Percentiles rank a stretch among this genome's conserved stretches.
phyloP scores from a whole-genome alignment of 768 basidiomycete species.

The Pleurotus tuoliensis region DNA sequence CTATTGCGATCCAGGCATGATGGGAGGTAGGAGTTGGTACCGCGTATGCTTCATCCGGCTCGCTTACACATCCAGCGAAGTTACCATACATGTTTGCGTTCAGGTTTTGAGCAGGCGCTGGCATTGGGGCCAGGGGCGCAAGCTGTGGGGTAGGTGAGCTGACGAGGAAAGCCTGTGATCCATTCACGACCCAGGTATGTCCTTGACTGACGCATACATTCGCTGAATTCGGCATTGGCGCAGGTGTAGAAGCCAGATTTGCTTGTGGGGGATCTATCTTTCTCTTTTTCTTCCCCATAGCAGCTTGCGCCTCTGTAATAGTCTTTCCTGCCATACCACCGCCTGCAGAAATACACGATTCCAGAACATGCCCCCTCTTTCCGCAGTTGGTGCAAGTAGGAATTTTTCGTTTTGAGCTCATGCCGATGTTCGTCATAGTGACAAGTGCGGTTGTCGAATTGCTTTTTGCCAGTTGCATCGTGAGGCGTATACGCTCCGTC shows the following conservation, averaged over 20 bases:
- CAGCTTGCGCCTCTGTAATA: neutral
- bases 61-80: neutral
- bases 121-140: neutral
- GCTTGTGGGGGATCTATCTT: neutral
- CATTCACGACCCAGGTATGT: neutral
- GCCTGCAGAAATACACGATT: conserved; percentile 8
- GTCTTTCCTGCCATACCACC: conserved; percentile 11
- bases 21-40: too few species aligned
- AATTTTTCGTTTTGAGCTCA: neutral
- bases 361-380: neutral
- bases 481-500: neutral
- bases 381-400: conserved; percentile 7
- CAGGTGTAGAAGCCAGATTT: neutral
- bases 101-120: neutral
- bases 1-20: neutral
- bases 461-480: neutral
- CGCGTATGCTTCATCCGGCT: neutral
- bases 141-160: neutral
- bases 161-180: too few species aligned
- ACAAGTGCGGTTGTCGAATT: neutral
- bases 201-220: neutral
- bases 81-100: neutral
- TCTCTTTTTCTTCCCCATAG: neutral
- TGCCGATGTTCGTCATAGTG: neutral
- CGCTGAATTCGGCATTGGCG: neutral